These are phyloP conservation scores for Linum tenue DNA, from an alignment of 345 rosid genomes.

Conservation along the genomic window DNA sequence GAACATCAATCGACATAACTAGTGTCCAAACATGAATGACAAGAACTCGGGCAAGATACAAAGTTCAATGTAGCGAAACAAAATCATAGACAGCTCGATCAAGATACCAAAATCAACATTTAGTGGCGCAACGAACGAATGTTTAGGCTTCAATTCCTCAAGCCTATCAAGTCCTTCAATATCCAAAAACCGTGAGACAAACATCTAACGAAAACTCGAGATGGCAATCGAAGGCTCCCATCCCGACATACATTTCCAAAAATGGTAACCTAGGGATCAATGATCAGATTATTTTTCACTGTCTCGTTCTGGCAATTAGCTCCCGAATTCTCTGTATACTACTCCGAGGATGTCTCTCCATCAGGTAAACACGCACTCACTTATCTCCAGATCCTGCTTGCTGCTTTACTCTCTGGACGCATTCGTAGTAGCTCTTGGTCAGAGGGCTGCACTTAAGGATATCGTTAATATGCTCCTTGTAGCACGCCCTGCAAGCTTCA, in stretches of 20 bases:
- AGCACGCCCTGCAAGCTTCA: conserved; percentile 68
- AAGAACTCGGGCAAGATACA: too few relatives aligned
- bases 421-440: conserved; percentile 52
- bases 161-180: background rate
- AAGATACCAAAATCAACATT: too few relatives aligned
- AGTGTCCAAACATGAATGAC: too few relatives aligned
- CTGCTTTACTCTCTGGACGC: conserved; percentile 65
- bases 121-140: background rate
- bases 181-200: background rate
- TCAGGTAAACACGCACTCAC: background rate
- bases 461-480: conserved; percentile 53
- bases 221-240: too few relatives aligned
- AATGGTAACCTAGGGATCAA: background rate
- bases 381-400: conserved; percentile 20
- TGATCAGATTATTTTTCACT: background rate
- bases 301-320: background rate
- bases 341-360: background rate
- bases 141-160: background rate
- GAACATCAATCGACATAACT: too few relatives aligned
- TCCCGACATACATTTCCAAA: too few relatives aligned
- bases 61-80: too few relatives aligned
- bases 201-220: too few relatives aligned
- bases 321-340: background rate
- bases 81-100: too few relatives aligned
- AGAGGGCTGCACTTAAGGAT: conserved; percentile 55